These are phyloP conservation scores for Effrenium voratum DNA, from an alignment of 73 alveolate species.

Conservation along the genomic window DNA sequence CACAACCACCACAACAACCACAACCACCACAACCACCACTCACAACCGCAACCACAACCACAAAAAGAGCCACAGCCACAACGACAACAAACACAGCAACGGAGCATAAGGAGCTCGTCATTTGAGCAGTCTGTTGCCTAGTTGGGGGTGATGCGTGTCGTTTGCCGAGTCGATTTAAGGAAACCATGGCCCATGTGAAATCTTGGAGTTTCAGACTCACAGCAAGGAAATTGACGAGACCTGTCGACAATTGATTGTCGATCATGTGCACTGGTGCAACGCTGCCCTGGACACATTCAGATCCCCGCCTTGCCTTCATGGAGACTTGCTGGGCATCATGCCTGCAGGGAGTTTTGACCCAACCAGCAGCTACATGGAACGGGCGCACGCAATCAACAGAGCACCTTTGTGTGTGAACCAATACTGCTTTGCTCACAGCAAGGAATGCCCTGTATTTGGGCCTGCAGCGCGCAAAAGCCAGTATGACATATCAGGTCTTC, in stretches of 20 bases:
- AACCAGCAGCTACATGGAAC: background rate
- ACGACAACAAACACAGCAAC: too few species aligned
- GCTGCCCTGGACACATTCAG: background rate
- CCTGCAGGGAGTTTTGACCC: background rate
- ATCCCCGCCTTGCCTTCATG: background rate
- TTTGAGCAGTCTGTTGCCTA: too few species aligned
- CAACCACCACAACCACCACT: too few species aligned
- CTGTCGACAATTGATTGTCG: slow-evolving; percentile 23
- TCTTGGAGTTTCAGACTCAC: too few species aligned
- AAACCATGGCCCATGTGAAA: too few species aligned
- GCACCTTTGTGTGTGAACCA: background rate
- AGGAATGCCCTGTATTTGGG: background rate
- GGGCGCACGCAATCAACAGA: background rate
- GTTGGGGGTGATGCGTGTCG: too few species aligned
- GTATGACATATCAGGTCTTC: background rate
- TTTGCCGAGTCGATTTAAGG: too few species aligned
- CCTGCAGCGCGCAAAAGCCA: background rate
- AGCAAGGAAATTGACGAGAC: background rate
- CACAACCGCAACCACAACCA: too few species aligned
- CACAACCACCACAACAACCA: too few species aligned
- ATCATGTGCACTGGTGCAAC: background rate
- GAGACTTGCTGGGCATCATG: background rate
- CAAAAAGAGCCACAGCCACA: too few species aligned
- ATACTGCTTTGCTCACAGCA: background rate
- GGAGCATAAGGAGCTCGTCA: too few species aligned